A percentile compares a stretch with the other conserved stretches of the same genome.
Evolutionary conservation across 176 grass and related monocot species (phyloP).

Genomic region (Triticum aestivum): DNA sequence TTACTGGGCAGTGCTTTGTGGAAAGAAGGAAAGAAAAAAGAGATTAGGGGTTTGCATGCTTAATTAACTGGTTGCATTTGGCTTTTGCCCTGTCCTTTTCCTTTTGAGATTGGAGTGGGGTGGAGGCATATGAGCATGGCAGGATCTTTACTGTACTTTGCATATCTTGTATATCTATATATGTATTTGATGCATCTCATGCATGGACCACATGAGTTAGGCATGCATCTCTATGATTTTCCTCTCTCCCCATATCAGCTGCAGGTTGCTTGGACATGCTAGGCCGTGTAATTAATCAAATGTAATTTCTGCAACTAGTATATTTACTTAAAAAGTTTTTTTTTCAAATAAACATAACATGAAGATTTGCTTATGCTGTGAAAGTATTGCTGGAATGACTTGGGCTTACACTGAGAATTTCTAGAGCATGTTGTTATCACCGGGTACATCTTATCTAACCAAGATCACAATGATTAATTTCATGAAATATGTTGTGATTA

Average conservation of each 20-base stretch:
- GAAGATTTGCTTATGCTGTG: too few species aligned
- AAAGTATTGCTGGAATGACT: not conserved
- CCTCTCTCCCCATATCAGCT: constrained; percentile 3
- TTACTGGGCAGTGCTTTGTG: constrained; percentile 27
- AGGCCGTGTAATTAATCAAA: not conserved
- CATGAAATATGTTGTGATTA: constrained; percentile 1
- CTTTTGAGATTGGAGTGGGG: constrained; percentile 35
- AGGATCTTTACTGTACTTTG: constrained; percentile 56
- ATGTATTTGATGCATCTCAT: constrained; percentile 20
- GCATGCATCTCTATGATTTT: not conserved
- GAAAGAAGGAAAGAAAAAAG: not conserved
- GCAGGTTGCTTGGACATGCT: not conserved
- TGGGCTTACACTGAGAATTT: not conserved
- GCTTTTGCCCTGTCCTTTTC: constrained; percentile 39
- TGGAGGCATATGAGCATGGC: constrained; percentile 45
- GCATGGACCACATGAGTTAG: constrained; percentile 41
- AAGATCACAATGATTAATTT: constrained; percentile 26
- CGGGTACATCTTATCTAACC: not conserved
- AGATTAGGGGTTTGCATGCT: constrained; percentile 3
- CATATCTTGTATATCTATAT: constrained; percentile 17
- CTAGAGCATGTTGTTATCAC: not conserved
- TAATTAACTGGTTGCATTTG: constrained; percentile 28
- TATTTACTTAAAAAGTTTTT: not conserved
- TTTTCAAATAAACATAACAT: too few species aligned
- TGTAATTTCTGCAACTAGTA: not conserved